Evolutionary conservation across 805 yeast genomes (phyloP), one percentile per base, ranked within the genome.

Genomic region (Vanderwaltozyma verrucispora): DNA sequence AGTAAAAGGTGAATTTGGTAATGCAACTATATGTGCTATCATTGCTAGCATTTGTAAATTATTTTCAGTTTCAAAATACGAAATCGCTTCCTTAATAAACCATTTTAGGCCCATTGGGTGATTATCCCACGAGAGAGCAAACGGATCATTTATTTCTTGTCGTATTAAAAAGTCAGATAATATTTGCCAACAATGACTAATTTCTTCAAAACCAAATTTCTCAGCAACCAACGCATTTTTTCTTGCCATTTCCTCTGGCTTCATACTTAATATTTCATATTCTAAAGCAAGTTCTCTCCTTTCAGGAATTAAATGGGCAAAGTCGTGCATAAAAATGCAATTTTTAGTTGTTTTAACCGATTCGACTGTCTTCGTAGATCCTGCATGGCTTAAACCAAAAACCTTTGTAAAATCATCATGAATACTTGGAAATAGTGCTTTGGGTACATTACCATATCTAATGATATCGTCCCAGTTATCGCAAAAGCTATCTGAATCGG

Each of bases 31-130:
- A 59, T 95, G 84, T 3, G 89, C 74, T 46, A 87, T 59, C 86
- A 84, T 82, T 1, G 94, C 95, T 18, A 88, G 63, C 95, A 89
- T 85, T 56, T 89, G 96, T 20, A 85, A 60, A 50, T 89, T 80
- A 2, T 78, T 75, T 30, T 66, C 51, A 25, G 50, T 60, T 48
- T 80, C 92, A 52, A 78, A 86, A 48, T 79, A 78, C 1, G 56
- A 51, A 50, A 88, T 65, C 28, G 86, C 63, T 41, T 75, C 73
- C 19, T 67, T 67, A 0, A 85, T 67, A 17, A 85, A 62, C 82
- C 85, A 74, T 11, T 67, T 47, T 28, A 76, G 68, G 1, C 94
- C 95, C 54, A 80, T 72, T 0, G 87, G 88, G 54, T 84, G 94
- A 4, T 71, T 60, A 0, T 89, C 89, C 96, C 96, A 88, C 40